Conservation (phyloP, 2,329 filamentous ascomycete species). For the Phialocephala sp. region DNA sequence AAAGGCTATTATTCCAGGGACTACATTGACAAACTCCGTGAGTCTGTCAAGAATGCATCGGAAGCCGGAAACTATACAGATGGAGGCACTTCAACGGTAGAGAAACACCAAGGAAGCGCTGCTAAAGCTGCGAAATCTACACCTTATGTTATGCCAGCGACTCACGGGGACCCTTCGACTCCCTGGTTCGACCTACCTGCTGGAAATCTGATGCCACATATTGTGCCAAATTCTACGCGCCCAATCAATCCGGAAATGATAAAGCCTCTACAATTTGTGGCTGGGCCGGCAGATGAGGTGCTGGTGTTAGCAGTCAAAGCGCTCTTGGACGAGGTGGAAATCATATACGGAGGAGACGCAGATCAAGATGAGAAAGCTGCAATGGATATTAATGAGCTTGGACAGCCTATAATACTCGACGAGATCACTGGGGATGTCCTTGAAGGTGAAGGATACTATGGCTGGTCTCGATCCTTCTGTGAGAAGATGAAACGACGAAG, state of each 20-base stretch:
- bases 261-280: conserved; percentile 71
- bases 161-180: conserved; percentile 74
- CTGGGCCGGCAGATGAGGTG: conserved; percentile 70
- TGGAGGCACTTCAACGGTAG: conserved; percentile 24
- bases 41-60: conserved; percentile 56
- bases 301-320: conserved; percentile 72
- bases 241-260: conserved; percentile 76
- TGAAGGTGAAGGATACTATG: conserved; percentile 80
- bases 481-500: conserved; percentile 74
- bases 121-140: conserved; percentile 63
- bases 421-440: conserved; percentile 67
- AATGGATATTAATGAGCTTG: conserved; percentile 76
- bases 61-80: conserved; percentile 39
- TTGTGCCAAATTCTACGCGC: conserved; percentile 75
- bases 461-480: conserved; percentile 83
- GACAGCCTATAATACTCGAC: conserved; percentile 69
- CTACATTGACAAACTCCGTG: conserved; percentile 63
- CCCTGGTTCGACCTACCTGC: conserved; percentile 86
- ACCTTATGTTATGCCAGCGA: conserved; percentile 74
- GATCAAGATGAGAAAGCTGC: conserved; percentile 54
- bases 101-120: conserved; percentile 43
- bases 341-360: conserved; percentile 65
- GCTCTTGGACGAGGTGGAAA: conserved; percentile 72
- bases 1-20: conserved; percentile 64
- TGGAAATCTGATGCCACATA: conserved; percentile 78